Evolutionary conservation across 2,329 filamentous ascomycete species (phyloP).

Genomic region (Emergomyces orientalis): DNA sequence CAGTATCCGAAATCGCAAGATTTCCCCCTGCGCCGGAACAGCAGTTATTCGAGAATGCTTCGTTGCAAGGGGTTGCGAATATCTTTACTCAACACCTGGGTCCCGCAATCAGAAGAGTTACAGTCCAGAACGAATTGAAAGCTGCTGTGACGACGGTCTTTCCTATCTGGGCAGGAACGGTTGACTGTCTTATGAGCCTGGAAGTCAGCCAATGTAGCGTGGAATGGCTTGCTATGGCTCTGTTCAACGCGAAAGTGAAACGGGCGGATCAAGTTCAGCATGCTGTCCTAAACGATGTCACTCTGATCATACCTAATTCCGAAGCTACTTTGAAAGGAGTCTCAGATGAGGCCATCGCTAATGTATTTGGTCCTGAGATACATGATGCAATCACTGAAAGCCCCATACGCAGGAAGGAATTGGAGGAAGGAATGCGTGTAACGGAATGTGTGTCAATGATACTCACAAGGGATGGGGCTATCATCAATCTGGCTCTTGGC

Average conservation of each 20-base stretch:
- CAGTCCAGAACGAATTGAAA: no score
- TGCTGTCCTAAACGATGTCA: neutral
- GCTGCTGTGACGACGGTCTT: no score
- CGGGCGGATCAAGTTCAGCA: neutral
- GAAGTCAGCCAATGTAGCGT: neutral
- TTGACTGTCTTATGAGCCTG: no score
- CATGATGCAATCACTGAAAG: conserved; percentile 1
- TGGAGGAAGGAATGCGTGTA: neutral
- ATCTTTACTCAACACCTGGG: no score
- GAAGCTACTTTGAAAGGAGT: neutral
- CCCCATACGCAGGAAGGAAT: neutral
- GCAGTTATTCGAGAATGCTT: no score
- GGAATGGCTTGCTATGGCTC: neutral
- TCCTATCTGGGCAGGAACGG: no score
- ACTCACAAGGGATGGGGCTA: neutral
- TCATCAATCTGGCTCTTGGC: neutral
- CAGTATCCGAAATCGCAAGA: no score
- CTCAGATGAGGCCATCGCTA: neutral
- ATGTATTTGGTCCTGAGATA: neutral
- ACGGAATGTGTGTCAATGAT: conserved; percentile 2
- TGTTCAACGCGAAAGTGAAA: neutral
- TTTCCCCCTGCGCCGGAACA: no score
- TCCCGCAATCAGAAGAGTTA: no score
- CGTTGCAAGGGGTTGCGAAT: no score
- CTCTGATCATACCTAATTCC: neutral